A percentile compares a stretch with the other conserved stretches of the same genome.
phyloP scores from a whole-genome alignment of 257 asterid species.

The Prunella vulgaris region DNA sequence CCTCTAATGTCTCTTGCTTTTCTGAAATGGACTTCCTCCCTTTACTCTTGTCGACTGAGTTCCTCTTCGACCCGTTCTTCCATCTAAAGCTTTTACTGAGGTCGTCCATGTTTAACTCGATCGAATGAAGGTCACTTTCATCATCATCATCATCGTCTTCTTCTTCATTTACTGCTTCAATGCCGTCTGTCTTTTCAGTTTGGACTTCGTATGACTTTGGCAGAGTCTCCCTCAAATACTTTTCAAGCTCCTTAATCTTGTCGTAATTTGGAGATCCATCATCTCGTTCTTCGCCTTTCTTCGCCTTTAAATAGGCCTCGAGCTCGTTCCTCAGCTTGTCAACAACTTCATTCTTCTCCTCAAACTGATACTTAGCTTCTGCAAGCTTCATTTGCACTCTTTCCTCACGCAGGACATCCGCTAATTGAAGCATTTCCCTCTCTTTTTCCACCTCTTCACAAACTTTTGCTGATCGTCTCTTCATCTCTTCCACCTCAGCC shows the following conservation, averaged over 20 bases:
- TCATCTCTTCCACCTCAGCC: conserved; percentile 78
- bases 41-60: conserved; percentile 32
- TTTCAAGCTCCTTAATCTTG: conserved; percentile 75
- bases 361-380: conserved; percentile 89
- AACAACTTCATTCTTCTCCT: conserved; percentile 79
- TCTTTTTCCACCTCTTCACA: conserved; percentile 83
- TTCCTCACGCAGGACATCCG: conserved; percentile 89
- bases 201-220: conserved; percentile 38
- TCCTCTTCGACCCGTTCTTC: conserved; percentile 44
- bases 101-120: conserved; percentile 56
- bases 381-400: conserved; percentile 94
- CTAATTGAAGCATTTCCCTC: conserved; percentile 94
- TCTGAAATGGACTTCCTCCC: conserved; percentile 45
- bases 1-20: conserved; percentile 36
- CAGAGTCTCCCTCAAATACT: conserved; percentile 70
- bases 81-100: conserved; percentile 52
- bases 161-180: conserved; percentile 14
- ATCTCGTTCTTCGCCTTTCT: conserved; percentile 38
- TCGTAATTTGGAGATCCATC: conserved; percentile 64
- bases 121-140: conserved; percentile 62
- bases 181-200: conserved; percentile 28
- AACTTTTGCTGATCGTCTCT: conserved; percentile 59
- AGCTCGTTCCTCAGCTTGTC: conserved; percentile 69
- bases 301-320: conserved; percentile 61
- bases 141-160: conserved; percentile 24